Conservation (phyloP, 345 rosid genomes). For the Syzygium grande region DNA sequence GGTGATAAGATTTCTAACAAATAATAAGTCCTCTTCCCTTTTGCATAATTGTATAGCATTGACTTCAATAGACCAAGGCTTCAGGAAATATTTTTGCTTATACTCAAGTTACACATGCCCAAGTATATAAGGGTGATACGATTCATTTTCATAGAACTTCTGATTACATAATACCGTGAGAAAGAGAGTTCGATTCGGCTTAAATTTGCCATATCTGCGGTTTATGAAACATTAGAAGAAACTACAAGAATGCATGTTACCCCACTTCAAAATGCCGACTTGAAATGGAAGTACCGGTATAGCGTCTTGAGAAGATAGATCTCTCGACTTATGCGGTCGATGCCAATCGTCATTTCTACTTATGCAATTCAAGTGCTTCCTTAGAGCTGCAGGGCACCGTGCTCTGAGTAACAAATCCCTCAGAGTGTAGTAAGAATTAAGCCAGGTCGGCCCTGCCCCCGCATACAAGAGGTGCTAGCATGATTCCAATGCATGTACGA, state of each 20-base stretch:
- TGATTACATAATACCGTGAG: background rate
- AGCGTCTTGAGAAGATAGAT: background rate
- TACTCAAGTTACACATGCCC: too few relatives aligned
- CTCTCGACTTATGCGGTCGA: background rate
- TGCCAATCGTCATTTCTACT: fast-evolving
- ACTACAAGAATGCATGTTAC: background rate
- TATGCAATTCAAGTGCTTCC: background rate
- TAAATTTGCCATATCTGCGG: background rate
- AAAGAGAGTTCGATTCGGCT: background rate
- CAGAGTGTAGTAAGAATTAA: background rate
- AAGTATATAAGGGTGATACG: background rate
- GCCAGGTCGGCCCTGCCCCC: background rate
- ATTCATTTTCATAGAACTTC: background rate
- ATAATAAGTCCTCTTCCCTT: background rate
- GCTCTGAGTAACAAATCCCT: background rate
- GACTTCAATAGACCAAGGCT: background rate
- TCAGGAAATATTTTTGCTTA: too few relatives aligned
- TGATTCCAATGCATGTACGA: background rate
- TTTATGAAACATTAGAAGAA: background rate
- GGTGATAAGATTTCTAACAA: background rate
- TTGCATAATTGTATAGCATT: background rate
- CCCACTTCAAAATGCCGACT: background rate
- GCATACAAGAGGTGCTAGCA: background rate
- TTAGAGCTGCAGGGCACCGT: background rate
- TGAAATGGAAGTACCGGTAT: background rate